Evolutionary conservation across 306 rosid genomes (phyloP).

Genomic region (Dryas octopetala): DNA sequence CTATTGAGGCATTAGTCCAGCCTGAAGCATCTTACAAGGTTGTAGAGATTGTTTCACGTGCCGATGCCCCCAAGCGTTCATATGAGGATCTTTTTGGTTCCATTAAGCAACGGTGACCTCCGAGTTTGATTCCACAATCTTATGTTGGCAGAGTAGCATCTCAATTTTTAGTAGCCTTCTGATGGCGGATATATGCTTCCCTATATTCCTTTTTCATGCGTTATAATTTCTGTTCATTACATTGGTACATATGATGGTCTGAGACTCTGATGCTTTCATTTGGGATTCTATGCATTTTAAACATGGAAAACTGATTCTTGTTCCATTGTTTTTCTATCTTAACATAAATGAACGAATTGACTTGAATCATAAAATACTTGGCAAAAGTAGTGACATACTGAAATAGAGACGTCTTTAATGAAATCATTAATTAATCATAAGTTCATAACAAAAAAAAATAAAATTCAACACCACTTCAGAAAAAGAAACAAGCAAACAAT

Average conservation of each 20-base stretch:
- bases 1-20: constrained; percentile 74
- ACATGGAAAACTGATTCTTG: too few species aligned
- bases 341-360: background rate
- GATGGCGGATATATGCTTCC: constrained; percentile 27
- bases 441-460: background rate
- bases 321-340: too few species aligned
- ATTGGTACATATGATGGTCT: background rate
- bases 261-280: background rate
- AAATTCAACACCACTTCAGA: constrained; percentile 8
- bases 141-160: constrained; percentile 22
- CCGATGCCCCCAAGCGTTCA: constrained; percentile 68
- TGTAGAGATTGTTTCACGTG: constrained; percentile 77
- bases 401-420: background rate
- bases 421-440: background rate
- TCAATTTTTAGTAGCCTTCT: constrained; percentile 17
- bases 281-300: background rate
- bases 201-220: background rate
- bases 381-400: constrained; percentile 2
- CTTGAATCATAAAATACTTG: background rate
- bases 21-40: constrained; percentile 90
- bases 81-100: constrained; percentile 87
- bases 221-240: background rate
- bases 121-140: constrained; percentile 7
- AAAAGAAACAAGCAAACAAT: constrained; percentile 3
- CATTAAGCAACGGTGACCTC: constrained; percentile 50